Conservation (phyloP, 2,329 filamentous ascomycete genomes). For the Pezicula radicicola region DNA sequence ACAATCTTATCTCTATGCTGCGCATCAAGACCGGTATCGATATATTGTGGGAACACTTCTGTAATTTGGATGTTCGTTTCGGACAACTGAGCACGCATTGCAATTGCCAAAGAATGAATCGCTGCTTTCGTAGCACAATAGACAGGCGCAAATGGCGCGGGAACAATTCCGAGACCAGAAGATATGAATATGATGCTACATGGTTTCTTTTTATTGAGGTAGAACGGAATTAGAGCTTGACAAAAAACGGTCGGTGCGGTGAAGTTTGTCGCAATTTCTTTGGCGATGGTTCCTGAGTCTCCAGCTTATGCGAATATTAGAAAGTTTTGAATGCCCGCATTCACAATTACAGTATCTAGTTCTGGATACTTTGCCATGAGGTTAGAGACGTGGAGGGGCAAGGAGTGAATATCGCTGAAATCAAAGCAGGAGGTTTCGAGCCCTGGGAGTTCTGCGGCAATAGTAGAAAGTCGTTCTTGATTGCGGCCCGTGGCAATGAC, state of each 20-base stretch:
- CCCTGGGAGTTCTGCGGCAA: conserved; percentile 24
- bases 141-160: conserved; percentile 22
- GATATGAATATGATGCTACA: conserved; percentile 22
- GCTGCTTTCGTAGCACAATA: conserved; percentile 29
- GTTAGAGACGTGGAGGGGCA: background rate
- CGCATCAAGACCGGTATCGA: conserved; percentile 31
- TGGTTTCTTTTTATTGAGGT: conserved; percentile 6
- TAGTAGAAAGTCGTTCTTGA: conserved; percentile 36
- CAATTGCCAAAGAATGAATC: conserved; percentile 22
- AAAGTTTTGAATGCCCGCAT: no score
- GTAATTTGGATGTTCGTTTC: conserved; percentile 24
- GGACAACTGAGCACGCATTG: conserved; percentile 21
- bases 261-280: no score
- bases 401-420: conserved; percentile 1
- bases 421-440: conserved; percentile 2
- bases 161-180: conserved; percentile 22
- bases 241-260: no score
- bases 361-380: background rate
- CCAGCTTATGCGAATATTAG: no score
- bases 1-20: no score
- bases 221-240: no score
- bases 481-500: conserved; percentile 55
- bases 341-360: no score
- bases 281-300: no score
- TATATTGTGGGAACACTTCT: conserved; percentile 30